A percentile compares a stretch with the other conserved stretches of the same genome.
These are phyloP conservation scores for Claviceps pusilla DNA, from an alignment of 2,329 filamentous ascomycete genomes.

Conservation along the genomic window DNA sequence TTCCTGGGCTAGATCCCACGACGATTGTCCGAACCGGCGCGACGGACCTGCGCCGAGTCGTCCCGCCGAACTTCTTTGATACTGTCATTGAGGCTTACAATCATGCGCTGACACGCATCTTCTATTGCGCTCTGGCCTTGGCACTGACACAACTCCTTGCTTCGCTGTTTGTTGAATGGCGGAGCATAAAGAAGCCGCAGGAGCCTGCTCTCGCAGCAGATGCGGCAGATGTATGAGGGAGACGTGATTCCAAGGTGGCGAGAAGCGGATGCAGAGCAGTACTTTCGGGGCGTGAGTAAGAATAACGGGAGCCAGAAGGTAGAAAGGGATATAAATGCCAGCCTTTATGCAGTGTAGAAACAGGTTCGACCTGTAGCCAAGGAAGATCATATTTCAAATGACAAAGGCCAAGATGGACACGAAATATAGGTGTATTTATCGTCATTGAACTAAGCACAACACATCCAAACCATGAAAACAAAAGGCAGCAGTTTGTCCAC, in stretches of 20 bases:
- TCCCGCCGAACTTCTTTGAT: slow-evolving; percentile 32
- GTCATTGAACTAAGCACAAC: no score
- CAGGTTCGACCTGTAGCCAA: no score
- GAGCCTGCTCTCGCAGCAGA: background rate
- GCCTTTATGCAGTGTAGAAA: no score
- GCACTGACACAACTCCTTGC: slow-evolving; percentile 40
- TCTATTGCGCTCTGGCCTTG: slow-evolving; percentile 45
- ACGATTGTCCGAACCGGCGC: slow-evolving; percentile 33
- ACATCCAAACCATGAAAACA: no score
- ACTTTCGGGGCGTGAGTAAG: no score
- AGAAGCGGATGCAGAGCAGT: no score
- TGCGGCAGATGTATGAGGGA: background rate
- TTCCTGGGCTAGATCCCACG: slow-evolving; percentile 20
- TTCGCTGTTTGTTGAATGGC: slow-evolving; percentile 49
- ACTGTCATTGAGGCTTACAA: slow-evolving; percentile 52
- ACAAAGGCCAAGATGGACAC: no score
- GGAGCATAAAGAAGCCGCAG: slow-evolving; percentile 43
- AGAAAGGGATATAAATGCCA: no score
- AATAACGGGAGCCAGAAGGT: no score
- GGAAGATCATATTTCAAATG: no score
- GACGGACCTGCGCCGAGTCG: slow-evolving; percentile 43
- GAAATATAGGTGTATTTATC: no score
- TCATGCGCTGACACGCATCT: slow-evolving; percentile 44
- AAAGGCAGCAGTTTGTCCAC: no score
- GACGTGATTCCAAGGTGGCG: background rate